Conservation (phyloP, 805 yeast genomes). For the Candida insectalens region DNA sequence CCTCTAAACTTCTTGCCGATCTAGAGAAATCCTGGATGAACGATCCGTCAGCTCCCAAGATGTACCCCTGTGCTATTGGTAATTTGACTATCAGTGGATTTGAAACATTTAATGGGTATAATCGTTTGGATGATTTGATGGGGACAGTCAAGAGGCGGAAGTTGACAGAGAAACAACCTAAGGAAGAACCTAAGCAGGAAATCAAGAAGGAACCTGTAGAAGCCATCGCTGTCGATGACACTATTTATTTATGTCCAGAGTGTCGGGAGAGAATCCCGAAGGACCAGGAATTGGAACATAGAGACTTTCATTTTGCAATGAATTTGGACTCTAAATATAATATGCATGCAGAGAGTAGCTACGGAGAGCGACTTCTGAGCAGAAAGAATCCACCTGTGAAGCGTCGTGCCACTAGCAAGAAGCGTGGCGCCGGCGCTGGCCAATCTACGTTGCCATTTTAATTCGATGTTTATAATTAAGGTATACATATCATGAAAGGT, state of each 20-base stretch:
- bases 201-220: not conserved
- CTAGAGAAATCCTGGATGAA: constrained; percentile 18
- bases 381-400: too few relatives aligned
- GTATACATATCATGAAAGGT: too few relatives aligned
- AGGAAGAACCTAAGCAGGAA: not conserved
- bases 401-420: too few relatives aligned
- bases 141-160: constrained; percentile 7
- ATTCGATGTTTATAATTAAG: too few relatives aligned
- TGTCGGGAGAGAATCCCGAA: not conserved
- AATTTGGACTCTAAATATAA: constrained; percentile 10
- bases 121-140: constrained; percentile 19
- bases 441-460: too few relatives aligned
- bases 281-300: constrained; percentile 8
- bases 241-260: constrained; percentile 1
- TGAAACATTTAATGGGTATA: constrained; percentile 14
- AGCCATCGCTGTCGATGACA: not conserved
- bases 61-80: constrained; percentile 42
- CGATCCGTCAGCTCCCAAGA: constrained; percentile 7
- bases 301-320: constrained; percentile 22
- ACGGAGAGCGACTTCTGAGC: too few relatives aligned
- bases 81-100: constrained; percentile 47
- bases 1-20: constrained; percentile 13
- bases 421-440: too few relatives aligned
- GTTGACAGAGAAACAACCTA: not conserved
- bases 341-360: too few relatives aligned